Conservation (phyloP, 1,284 basidiomycete genomes). For the Vanrija sp. region DNA sequence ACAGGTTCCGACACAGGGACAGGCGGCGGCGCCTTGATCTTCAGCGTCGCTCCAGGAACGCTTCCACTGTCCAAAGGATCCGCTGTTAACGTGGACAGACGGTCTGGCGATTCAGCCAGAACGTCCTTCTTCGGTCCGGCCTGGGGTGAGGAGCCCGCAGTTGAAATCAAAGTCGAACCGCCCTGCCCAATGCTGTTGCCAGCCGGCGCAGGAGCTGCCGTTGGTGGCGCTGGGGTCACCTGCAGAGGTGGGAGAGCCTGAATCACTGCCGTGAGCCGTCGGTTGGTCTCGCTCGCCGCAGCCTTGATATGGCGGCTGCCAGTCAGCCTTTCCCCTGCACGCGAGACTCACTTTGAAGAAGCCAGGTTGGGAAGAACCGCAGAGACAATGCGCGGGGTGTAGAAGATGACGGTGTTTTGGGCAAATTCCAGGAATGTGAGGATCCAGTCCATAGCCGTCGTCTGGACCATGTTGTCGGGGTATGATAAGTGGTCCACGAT, state of each 20-base stretch:
- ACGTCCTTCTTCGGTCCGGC: slow-evolving; percentile 22
- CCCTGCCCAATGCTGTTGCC: not conserved
- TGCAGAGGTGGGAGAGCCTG: slow-evolving; percentile 67
- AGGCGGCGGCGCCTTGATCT: slow-evolving; percentile 17
- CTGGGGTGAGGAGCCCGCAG: slow-evolving; percentile 29
- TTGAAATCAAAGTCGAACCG: not conserved
- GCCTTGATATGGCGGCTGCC: slow-evolving; percentile 70
- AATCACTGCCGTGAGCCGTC: slow-evolving; percentile 76
- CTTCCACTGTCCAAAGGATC: slow-evolving; percentile 31
- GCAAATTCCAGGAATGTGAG: slow-evolving; percentile 85
- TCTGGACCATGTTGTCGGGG: slow-evolving; percentile 85
- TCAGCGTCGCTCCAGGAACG: slow-evolving; percentile 1
- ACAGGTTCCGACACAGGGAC: slow-evolving; percentile 49
- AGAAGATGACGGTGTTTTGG: slow-evolving; percentile 87
- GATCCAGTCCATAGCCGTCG: slow-evolving; percentile 84
- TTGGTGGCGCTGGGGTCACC: slow-evolving; percentile 51
- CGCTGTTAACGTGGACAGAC: slow-evolving; percentile 3
- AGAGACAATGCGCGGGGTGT: slow-evolving; percentile 86
- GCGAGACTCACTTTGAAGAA: slow-evolving; percentile 46
- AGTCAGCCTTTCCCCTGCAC: not conserved
- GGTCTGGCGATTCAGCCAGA: slow-evolving; percentile 9
- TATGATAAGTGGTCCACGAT: slow-evolving; percentile 82
- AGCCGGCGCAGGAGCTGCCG: not conserved
- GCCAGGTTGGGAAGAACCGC: slow-evolving; percentile 92
- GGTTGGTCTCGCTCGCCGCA: slow-evolving; percentile 82